Conservation (phyloP, 225 moss, liverwort and hornwort genomes). For the Rhytidiadelphus loreus region DNA sequence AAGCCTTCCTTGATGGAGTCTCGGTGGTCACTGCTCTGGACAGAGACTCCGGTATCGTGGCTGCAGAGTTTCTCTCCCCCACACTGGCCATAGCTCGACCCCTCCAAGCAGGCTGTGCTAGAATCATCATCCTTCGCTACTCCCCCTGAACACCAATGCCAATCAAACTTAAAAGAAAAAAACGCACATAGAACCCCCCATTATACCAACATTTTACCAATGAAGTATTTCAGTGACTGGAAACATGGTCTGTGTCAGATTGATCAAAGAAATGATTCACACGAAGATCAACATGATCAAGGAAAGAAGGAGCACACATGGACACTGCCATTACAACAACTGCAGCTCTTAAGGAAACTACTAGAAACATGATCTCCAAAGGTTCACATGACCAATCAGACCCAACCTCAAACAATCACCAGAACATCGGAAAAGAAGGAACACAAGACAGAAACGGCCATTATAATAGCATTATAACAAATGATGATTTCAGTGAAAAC, state of each 20-base stretch:
- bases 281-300: background rate
- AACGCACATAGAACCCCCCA: background rate
- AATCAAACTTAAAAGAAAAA: background rate
- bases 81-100: conserved; percentile 1
- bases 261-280: background rate
- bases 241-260: background rate
- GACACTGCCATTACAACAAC: background rate
- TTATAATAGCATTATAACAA: background rate
- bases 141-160: background rate
- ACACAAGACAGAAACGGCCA: background rate
- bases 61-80: background rate
- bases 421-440: background rate
- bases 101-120: background rate
- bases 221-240: background rate
- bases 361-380: background rate
- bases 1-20: background rate
- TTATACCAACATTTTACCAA: background rate
- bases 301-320: background rate
- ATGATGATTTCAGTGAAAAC: background rate
- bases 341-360: background rate
- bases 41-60: background rate
- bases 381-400: background rate
- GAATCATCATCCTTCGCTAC: background rate
- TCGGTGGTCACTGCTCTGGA: background rate
- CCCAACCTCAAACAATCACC: background rate